Evolutionary conservation across 352 stramenopile species (phyloP), one percentile per base, ranked within the genome.

Genomic region (Elongisporangium undulatum): DNA sequence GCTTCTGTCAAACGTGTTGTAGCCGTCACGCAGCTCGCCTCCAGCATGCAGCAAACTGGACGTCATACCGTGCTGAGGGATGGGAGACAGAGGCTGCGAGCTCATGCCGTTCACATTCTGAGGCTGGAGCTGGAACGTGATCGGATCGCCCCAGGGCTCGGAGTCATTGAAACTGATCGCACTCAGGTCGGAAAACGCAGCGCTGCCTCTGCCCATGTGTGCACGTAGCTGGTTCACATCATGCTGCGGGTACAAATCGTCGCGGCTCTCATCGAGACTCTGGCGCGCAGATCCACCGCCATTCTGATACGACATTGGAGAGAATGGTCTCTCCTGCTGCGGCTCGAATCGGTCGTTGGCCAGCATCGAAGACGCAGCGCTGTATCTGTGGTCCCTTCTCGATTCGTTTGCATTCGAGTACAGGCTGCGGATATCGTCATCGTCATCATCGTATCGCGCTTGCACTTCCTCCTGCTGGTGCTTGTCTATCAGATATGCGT

Each of bases 141-240:
- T 66, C 2, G 73, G 68, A 48, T 88, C 78, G 34, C 77, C 72
- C 86, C 86, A 95, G 1, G 84, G 74, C 55, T 86, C 80, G 23
- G 86, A 92, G 64, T 95, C 84, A 51, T 92, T 75, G 34, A 94
- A 74, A 59, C 86, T 95, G 34, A 92, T 65, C 23, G 81, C 84
- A 26, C 84, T 93, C 7, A 89, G 60, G 17, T 93, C 79, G 0
- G 82, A 91, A 49, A 64, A 68, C 19, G 56, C 48, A 22, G 16
- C 34, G 19, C 54, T 39, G 24, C 51, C 34, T 38, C 49, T 50
- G 41, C 29, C 29, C 29, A 41, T 41, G 29, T 41, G 29, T 2
- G 29, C 29, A 15, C 29, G 29, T 9, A 41, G 9, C 29, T 41
- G 29, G 29, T 41, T 41, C 9, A 41, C 29, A 41, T 41, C 29